Percentiles rank a stretch among this genome's conserved stretches.
Conservation (phyloP, 306 rosid genomes). For the Luffa aegyptiaca region DNA sequence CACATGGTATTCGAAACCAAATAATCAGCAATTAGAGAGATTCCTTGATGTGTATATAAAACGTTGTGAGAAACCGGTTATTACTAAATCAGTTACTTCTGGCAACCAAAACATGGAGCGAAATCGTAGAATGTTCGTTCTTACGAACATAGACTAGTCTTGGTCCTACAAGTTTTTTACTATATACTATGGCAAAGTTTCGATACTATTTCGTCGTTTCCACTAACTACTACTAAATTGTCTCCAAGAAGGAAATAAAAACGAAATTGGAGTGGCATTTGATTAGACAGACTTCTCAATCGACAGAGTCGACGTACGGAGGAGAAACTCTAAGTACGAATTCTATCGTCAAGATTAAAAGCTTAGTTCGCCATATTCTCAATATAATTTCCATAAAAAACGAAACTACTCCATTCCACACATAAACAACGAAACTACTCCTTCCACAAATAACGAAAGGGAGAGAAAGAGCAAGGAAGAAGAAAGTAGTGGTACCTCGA, state of each 20-base stretch:
- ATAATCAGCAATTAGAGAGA: not conserved
- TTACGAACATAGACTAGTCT: not conserved
- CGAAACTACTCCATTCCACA: not conserved
- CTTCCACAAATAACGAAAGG: not conserved
- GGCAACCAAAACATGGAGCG: not conserved
- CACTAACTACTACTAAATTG: not conserved
- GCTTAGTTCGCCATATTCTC: not conserved
- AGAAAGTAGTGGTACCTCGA: not conserved
- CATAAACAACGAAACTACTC: not conserved
- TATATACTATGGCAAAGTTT: not conserved
- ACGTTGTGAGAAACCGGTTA: not conserved
- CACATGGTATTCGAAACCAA: not conserved
- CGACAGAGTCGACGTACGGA: not conserved
- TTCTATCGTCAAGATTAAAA: not conserved
- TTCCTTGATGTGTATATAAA: not conserved
- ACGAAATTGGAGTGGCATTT: not conserved
- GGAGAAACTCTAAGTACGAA: not conserved
- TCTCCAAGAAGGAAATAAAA: not conserved
- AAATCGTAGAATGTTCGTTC: not conserved
- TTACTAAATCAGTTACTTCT: not conserved
- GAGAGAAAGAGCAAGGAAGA: not conserved
- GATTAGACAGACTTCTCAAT: not conserved
- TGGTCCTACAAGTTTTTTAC: not conserved
- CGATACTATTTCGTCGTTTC: not conserved
- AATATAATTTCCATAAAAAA: not conserved